Conservation (phyloP, 2,329 filamentous ascomycete genomes). For the Coniochaeta sp. region DNA sequence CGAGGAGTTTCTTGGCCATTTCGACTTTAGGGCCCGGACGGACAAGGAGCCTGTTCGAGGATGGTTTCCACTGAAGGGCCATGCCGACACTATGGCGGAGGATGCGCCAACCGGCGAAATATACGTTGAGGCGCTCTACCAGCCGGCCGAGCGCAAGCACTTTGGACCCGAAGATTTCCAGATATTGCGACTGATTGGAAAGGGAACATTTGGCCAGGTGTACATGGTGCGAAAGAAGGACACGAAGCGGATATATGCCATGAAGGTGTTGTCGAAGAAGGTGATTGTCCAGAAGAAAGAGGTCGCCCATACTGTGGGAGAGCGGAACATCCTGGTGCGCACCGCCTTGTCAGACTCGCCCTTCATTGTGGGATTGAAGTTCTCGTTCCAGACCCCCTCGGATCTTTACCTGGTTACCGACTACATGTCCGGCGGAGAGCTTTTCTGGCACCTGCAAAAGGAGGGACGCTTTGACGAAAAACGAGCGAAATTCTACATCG, state of each 20-base stretch:
- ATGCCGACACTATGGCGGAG: constrained; percentile 63
- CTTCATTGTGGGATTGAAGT: constrained; percentile 96
- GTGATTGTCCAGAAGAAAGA: constrained; percentile 99
- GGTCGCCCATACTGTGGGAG: constrained; percentile 92
- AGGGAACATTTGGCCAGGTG: constrained; percentile 96
- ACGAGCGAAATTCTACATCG: constrained; percentile 97
- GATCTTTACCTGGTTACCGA: constrained; percentile 98
- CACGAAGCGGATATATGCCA: constrained; percentile 91
- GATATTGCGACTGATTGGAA: constrained; percentile 92
- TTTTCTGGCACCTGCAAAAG: constrained; percentile 98
- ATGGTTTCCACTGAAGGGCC: constrained; percentile 77
- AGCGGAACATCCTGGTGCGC: constrained; percentile 93
- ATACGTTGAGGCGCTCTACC: constrained; percentile 77
- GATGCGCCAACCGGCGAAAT: constrained; percentile 81
- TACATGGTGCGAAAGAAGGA: constrained; percentile 98
- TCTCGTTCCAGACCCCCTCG: constrained; percentile 95
- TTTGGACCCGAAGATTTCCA: constrained; percentile 95
- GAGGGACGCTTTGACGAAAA: constrained; percentile 93
- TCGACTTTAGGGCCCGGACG: constrained; percentile 64
- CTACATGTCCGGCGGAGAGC: constrained; percentile 97
- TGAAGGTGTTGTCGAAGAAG: constrained; percentile 99
- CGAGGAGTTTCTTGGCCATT: constrained; percentile 87
- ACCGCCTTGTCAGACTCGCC: constrained; percentile 94
- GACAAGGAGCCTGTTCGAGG: constrained; percentile 68
- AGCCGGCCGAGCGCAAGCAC: constrained; percentile 80